phyloP scores from a whole-genome alignment of 768 basidiomycete genomes.

The Tulasnella sp. region DNA sequence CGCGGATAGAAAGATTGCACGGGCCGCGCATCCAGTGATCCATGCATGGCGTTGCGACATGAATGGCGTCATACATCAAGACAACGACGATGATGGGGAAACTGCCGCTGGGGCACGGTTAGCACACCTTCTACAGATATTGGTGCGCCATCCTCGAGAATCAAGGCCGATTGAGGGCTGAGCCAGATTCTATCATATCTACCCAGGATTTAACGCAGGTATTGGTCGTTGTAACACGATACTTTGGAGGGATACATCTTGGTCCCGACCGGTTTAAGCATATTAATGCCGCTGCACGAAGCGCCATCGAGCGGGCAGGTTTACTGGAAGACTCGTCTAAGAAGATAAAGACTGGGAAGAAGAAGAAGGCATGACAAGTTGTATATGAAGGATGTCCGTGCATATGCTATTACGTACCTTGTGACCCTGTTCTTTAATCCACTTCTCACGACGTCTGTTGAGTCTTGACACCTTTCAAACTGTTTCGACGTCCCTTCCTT shows the following conservation, averaged over 20 bases:
- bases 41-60: conserved; percentile 74
- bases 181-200: conserved; percentile 6
- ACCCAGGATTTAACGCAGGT: conserved; percentile 69
- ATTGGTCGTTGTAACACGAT: conserved; percentile 84
- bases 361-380: neutral
- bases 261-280: conserved; percentile 69
- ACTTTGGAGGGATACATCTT: conserved; percentile 85
- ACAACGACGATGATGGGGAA: conserved; percentile 94
- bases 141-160: conserved; percentile 39
- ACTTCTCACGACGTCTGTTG: too few species aligned
- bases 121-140: conserved; percentile 81
- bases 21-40: conserved; percentile 69
- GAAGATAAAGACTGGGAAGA: neutral
- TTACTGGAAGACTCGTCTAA: conserved; percentile 40
- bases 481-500: too few species aligned
- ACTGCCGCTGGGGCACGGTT: conserved; percentile 83
- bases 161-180: neutral
- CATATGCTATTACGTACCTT: too few species aligned
- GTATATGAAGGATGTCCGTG: too few species aligned
- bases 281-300: conserved; percentile 91
- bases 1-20: conserved; percentile 60
- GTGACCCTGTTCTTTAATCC: too few species aligned
- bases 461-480: too few species aligned
- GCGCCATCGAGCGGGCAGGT: conserved; percentile 79
- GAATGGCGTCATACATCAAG: conserved; percentile 62